Evolutionary conservation across 2,329 filamentous ascomycete genomes (phyloP), one percentile per base, ranked within the genome.

Genomic region (Aspergillus sp.): DNA sequence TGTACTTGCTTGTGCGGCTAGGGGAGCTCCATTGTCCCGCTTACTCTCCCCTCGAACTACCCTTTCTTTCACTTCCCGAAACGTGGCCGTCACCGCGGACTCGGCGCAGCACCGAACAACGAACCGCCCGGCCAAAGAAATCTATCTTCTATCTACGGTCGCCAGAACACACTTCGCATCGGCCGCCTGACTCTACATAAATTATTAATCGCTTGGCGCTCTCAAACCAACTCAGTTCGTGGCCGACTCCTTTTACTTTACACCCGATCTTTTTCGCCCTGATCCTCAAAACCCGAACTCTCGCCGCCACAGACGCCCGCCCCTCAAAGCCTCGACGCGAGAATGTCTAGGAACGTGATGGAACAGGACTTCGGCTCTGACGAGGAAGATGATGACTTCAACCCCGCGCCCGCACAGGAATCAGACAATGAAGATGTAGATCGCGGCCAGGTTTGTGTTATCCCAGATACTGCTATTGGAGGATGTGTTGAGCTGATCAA

Each of bases 381-480:
- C 55, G 88, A 89, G 44, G 90, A 95, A 50, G 92, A 96, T 66
- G 88, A 90, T 59, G 89, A 93, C 73, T 96, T 97, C 82, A 96
- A 96, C 73, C 93, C 92, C 50, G 85, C 83, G 48, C 88, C 89
- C 18, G 88, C 85, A 59, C 85, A 91, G 57, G 69, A 85, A 34
- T 95, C 90, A 3, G 90, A 93, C 64, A 87, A 86, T 49, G 89
- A 91, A 59, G 82, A 80, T 62, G 76, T 78, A 7, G 41, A 48
- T 20, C 55, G 60, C 4, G 36, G 58, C 17, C 66, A 70, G 67
- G 71, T 76, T 53, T 30, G 62, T 59, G 17, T 39, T 39, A 59
- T 13, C 30, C 20, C 26, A 24, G 12, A n/a, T n/a, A 24, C 24
- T 17, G 15, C 13, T 48, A 15, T 24, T 32, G n/a, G 44, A 48